These are phyloP conservation scores for Epichloe scottii DNA, from an alignment of 2,329 filamentous ascomycete species.

Conservation along the genomic window DNA sequence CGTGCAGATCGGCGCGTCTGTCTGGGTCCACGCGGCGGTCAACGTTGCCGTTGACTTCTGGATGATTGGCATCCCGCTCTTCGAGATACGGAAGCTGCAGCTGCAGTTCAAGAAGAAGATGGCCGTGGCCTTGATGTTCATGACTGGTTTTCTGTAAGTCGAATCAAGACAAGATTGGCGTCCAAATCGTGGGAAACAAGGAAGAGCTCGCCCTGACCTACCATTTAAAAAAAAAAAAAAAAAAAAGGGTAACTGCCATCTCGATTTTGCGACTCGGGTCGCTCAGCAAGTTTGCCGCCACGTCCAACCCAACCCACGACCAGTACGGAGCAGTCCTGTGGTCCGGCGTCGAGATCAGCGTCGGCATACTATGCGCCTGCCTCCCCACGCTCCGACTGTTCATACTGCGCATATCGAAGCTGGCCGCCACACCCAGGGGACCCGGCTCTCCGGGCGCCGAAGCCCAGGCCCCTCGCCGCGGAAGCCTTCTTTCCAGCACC, in stretches of 20 bases:
- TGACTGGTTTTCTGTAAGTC: slow-evolving; percentile 5
- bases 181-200: neutral
- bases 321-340: slow-evolving; percentile 5
- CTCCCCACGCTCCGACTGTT: neutral
- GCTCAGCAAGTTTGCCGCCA: slow-evolving; percentile 2
- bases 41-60: slow-evolving; percentile 5
- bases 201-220: neutral
- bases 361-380: slow-evolving; percentile 6
- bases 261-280: slow-evolving; percentile 6
- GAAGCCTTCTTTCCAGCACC: too few species aligned
- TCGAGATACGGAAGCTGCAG: slow-evolving; percentile 4
- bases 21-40: slow-evolving; percentile 3
- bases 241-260: neutral
- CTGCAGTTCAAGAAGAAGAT: slow-evolving; percentile 6
- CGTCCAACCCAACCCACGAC: slow-evolving; percentile 6
- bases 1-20: slow-evolving; percentile 3
- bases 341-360: slow-evolving; percentile 7
- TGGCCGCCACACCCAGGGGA: too few species aligned
- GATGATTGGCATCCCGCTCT: slow-evolving; percentile 6
- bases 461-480: too few species aligned
- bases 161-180: neutral
- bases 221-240: neutral
- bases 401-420: neutral
- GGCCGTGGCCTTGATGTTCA: slow-evolving; percentile 5
- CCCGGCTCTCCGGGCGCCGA: too few species aligned